These are phyloP conservation scores for Epichloe bromicola DNA, from an alignment of 2,329 filamentous ascomycete species.

Conservation along the genomic window DNA sequence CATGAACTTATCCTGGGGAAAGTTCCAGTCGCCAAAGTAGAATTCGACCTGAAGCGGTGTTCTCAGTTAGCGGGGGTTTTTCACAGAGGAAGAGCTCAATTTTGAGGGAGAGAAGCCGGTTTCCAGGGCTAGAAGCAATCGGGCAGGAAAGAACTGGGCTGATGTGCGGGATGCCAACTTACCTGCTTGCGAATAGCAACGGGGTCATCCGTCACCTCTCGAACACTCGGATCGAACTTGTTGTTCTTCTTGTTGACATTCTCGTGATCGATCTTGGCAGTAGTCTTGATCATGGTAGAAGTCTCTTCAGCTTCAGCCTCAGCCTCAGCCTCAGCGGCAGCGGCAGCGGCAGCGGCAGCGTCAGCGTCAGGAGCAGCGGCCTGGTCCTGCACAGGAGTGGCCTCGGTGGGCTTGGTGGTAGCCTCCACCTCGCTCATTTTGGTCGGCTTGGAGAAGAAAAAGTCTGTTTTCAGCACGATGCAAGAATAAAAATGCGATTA, in stretches of 20 bases:
- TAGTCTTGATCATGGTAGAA: slow-evolving; percentile 31
- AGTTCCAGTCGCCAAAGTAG: slow-evolving; percentile 88
- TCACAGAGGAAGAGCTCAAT: background rate
- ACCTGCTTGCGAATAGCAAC: slow-evolving; percentile 74
- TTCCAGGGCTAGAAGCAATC: background rate
- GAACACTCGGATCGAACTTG: slow-evolving; percentile 57
- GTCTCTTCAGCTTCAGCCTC: slow-evolving; percentile 9
- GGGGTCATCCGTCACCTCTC: slow-evolving; percentile 63
- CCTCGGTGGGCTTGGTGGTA: slow-evolving; percentile 12
- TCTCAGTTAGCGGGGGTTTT: background rate
- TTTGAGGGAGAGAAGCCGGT: background rate
- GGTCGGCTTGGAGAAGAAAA: background rate
- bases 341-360: slow-evolving; percentile 13
- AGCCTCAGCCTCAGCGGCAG: slow-evolving; percentile 11
- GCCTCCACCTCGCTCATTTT: slow-evolving; percentile 13
- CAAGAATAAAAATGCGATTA: background rate
- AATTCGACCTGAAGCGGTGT: slow-evolving; percentile 60
- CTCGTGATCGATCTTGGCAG: slow-evolving; percentile 24
- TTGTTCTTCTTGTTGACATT: slow-evolving; percentile 38
- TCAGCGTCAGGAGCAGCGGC: slow-evolving; percentile 13
- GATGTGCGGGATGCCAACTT: slow-evolving; percentile 11
- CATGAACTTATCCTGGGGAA: slow-evolving; percentile 83
- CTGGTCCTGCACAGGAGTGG: slow-evolving; percentile 13
- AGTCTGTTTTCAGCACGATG: background rate
- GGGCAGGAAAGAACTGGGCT: too few species aligned